Evolutionary conservation across 805 yeast species (phyloP), one percentile per base, ranked within the genome.

Genomic region (Yamadazyma philogaea): DNA sequence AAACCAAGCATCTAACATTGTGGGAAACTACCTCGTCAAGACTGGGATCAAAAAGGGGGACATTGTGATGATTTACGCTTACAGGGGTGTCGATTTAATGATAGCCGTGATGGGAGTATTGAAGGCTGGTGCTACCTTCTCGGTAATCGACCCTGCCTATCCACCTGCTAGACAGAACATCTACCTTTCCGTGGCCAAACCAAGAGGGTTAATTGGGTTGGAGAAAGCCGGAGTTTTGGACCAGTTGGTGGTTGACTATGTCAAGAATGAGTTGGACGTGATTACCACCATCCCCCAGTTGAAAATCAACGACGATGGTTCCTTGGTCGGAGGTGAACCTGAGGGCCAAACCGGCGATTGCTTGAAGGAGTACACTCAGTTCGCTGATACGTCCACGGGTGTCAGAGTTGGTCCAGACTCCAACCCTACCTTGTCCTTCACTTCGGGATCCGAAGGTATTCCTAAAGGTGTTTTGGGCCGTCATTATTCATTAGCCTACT

Each of bases 391-490:
- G 27, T 78, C 88, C 42, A 84, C 96, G 1, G 96, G 96, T 30
- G 93, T 93, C 7, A 66, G 82, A 33, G 98, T 93, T 28, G 99
- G 99, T 1, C 99, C 99, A 2, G 99, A 93, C 62, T 84, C 93
- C 30, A 91, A 91, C 57, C 99, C 99, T 38, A 93, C 99, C 6
- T 73, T 93, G 40, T 86, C 96, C 0, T 93, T 93, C 68, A 93
- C 99, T 5, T 87, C 96, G 16, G 99, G 99, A 24, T 87, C 96
- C 6, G 99, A 93, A 65, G 99, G 99, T 63, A 74, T 91, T 50
- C 99, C 99, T 53, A 93, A 93, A 68, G 99, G 99, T 72, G 99
- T 93, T 18, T 75, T 89, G 46, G 99, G 99, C 39, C 86, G 99
- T 68, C 99, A 93, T 60, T 95, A 82, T 66, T 91, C 98, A 0